Percentiles rank a stretch among this genome's conserved stretches.
phyloP scores from a whole-genome alignment of 176 grass and related monocot species.

The Poa pratensis region DNA sequence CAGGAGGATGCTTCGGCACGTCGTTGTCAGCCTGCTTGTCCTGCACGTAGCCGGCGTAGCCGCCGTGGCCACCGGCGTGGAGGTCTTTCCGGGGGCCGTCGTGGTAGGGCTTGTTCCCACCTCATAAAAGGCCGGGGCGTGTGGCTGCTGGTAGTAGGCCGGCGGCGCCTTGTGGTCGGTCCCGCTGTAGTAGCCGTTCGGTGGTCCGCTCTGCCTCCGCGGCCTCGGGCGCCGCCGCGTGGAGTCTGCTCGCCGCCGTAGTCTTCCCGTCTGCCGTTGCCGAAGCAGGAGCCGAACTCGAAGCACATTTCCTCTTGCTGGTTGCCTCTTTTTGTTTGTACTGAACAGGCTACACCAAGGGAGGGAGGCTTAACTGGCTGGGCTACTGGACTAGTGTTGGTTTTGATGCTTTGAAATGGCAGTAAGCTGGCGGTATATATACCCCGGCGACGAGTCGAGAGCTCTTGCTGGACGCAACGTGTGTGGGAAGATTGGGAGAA shows the following conservation, averaged over 20 bases:
- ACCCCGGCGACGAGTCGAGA: neutral
- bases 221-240: neutral
- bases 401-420: neutral
- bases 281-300: conserved; percentile 24
- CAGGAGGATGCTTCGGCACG: neutral
- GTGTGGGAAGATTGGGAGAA: neutral
- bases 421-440: neutral
- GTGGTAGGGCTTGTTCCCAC: conserved; percentile 13
- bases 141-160: neutral
- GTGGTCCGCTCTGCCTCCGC: neutral
- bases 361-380: neutral
- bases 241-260: neutral
- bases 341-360: neutral
- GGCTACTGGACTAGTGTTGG: neutral
- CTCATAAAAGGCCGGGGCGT: neutral
- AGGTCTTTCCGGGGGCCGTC: neutral
- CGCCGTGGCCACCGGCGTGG: no score
- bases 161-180: neutral
- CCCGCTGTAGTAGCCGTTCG: neutral
- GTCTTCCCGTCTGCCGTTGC: neutral
- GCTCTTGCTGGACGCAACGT: neutral
- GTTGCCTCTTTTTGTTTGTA: neutral
- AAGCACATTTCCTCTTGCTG: conserved; percentile 39
- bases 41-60: neutral
- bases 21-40: no score